Evolutionary conservation across 2,329 filamentous ascomycete species (phyloP), one percentile per base, ranked within the genome.

Genomic region (Berkeleyomyces rouxiae): DNA sequence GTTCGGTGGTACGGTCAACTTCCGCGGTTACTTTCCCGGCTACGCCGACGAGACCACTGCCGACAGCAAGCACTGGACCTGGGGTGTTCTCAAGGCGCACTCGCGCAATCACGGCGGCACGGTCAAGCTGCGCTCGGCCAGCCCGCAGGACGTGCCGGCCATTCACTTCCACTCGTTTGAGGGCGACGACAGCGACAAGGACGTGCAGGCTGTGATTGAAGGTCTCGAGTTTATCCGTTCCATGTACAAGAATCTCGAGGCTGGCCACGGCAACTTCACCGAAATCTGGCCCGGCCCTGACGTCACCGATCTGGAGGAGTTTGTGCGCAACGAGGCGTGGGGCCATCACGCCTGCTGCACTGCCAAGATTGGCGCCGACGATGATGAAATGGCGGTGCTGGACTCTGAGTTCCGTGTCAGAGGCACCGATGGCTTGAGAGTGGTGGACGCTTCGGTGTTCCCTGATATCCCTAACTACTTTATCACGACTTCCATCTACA

Each of bases 141-240:
- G 87, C 68, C 83, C 84, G 0, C 77, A 78, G 1, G 84, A 86
- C 61, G 77, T 78, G n/a, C 85, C 85, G 0, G 71, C 78, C 42
- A 84, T 85, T 68, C 76, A 78, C 69, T 83, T 84, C 73, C 79
- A 80, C 67, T 80, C 77, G 68, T 83, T 76, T 74, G 53, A 57
- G 1, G 74, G 73, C 11, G 69, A 76, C 33, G 77, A 79, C 1
- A 74, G 76, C 7, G 76, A 76, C 16, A 72, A 77, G 68, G 73
- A 78, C 57, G 69, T 77, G 1, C 68, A 70, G 61, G 74, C 73
- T 40, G 68, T 75, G 67, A 71, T 69, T 65, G 70, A 72, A 53
- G 69, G 67, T n/a, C 67, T 71, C 3, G 69, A 70, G 7, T 72
- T 71, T 67, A 66, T 70, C 58, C 67, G 68, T 39, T 65, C 40